phyloP scores from a whole-genome alignment of 2,329 filamentous ascomycete species.

The Pezicula carpinea region DNA sequence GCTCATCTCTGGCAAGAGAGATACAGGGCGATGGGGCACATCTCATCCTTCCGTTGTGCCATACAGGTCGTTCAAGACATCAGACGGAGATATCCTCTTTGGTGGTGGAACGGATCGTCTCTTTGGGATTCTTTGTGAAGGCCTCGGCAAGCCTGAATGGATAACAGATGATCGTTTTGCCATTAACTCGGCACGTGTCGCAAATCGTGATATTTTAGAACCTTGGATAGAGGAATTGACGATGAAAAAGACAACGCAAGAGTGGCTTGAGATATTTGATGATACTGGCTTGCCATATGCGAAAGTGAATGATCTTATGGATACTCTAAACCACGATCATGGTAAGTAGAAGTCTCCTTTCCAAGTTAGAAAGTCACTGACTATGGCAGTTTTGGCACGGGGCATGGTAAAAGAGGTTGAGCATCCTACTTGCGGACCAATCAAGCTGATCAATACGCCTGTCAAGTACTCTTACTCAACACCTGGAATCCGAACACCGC shows the following conservation, averaged over 20 bases:
- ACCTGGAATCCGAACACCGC: constrained; percentile 68
- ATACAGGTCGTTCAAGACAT: constrained; percentile 75
- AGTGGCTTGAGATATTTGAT: constrained; percentile 82
- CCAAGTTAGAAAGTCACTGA: not conserved
- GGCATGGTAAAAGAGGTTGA: constrained; percentile 88
- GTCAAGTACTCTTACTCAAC: constrained; percentile 84
- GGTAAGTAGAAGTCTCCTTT: constrained; percentile 28
- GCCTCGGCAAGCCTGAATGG: constrained; percentile 52
- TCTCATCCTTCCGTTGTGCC: constrained; percentile 95
- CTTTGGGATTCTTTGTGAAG: constrained; percentile 57
- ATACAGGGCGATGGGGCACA: constrained; percentile 88
- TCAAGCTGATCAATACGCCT: constrained; percentile 86
- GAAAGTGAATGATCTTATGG: constrained; percentile 86
- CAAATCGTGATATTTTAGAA: constrained; percentile 70
- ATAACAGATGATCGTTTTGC: constrained; percentile 51
- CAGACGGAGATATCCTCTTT: constrained; percentile 61
- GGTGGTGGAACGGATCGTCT: constrained; percentile 65
- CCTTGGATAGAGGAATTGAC: constrained; percentile 71
- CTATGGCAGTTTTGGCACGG: constrained; percentile 57
- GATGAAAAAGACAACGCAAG: constrained; percentile 68
- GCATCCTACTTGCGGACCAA: constrained; percentile 73
- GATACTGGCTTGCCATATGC: constrained; percentile 91
- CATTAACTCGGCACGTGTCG: constrained; percentile 57
- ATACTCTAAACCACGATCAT: constrained; percentile 76
- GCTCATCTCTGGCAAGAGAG: constrained; percentile 77